These are phyloP conservation scores for Venturia carpophila DNA, from an alignment of 2,329 filamentous ascomycete genomes.

Conservation along the genomic window DNA sequence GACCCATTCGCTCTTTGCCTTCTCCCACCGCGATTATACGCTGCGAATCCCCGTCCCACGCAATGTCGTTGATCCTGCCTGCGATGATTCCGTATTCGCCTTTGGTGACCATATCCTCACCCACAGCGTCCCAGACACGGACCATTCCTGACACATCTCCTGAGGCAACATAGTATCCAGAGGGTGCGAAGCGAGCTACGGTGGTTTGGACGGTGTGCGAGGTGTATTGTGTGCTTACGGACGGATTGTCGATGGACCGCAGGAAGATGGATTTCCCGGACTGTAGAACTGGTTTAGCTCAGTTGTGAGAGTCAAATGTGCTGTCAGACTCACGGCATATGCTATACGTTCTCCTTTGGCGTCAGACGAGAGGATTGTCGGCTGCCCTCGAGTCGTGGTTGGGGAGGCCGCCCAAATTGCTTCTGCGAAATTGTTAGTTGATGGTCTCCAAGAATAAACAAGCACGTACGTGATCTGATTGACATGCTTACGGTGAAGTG, in stretches of 20 bases:
- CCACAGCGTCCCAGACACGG: constrained; percentile 81
- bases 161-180: constrained; percentile 88
- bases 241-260: constrained; percentile 84
- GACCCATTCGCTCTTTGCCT: constrained; percentile 85
- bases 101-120: constrained; percentile 75
- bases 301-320: constrained; percentile 16
- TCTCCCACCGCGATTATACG: constrained; percentile 94
- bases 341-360: constrained; percentile 84
- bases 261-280: constrained; percentile 96
- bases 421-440: constrained; percentile 34
- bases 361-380: constrained; percentile 82
- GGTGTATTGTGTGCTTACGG: constrained; percentile 80
- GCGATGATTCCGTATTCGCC: constrained; percentile 91
- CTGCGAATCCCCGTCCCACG: constrained; percentile 96
- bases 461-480: constrained; percentile 16
- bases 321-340: constrained; percentile 63
- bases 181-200: constrained; percentile 88
- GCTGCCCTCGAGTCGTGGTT: constrained; percentile 73
- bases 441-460: no score
- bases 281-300: constrained; percentile 37
- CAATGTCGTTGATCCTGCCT: constrained; percentile 90
- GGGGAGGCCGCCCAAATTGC: constrained; percentile 80
- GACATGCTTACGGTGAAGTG: constrained; percentile 7
- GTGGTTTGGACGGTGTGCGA: constrained; percentile 83
- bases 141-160: constrained; percentile 81